A percentile compares a stretch with the other conserved stretches of the same genome.
Conservation (phyloP, 805 yeast species). For the Ogataea trehalophila region DNA sequence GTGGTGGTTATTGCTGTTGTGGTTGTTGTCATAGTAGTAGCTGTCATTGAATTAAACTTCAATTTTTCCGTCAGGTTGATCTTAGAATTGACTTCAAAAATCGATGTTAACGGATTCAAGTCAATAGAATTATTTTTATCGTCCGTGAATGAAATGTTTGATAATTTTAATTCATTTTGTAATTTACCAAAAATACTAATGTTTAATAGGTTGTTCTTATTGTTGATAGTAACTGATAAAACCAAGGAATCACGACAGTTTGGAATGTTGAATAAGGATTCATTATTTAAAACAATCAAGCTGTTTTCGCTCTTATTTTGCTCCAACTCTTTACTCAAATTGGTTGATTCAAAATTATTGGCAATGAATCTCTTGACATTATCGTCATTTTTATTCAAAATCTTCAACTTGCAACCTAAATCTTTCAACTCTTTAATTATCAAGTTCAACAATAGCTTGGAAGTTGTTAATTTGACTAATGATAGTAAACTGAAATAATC, state of each 20-base stretch:
- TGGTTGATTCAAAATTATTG: conserved; percentile 21
- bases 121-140: conserved; percentile 20
- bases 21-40: background rate
- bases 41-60: conserved; percentile 7
- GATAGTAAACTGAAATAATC: conserved; percentile 32
- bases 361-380: conserved; percentile 17
- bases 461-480: conserved; percentile 40
- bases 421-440: conserved; percentile 44
- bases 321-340: conserved; percentile 16
- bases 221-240: conserved; percentile 24
- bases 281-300: conserved; percentile 31
- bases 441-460: conserved; percentile 46
- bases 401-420: conserved; percentile 35
- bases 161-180: conserved; percentile 20
- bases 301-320: conserved; percentile 26
- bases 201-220: conserved; percentile 22
- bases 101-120: conserved; percentile 20
- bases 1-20: background rate
- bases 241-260: conserved; percentile 32
- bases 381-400: conserved; percentile 21
- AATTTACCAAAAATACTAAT: conserved; percentile 33
- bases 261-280: conserved; percentile 32
- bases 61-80: conserved; percentile 23
- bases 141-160: conserved; percentile 23
- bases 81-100: conserved; percentile 27